A percentile compares a stretch with the other conserved stretches of the same genome.
phyloP scores from a whole-genome alignment of 495 filamentous ascomycete species.

The Podospora appendiculata region DNA sequence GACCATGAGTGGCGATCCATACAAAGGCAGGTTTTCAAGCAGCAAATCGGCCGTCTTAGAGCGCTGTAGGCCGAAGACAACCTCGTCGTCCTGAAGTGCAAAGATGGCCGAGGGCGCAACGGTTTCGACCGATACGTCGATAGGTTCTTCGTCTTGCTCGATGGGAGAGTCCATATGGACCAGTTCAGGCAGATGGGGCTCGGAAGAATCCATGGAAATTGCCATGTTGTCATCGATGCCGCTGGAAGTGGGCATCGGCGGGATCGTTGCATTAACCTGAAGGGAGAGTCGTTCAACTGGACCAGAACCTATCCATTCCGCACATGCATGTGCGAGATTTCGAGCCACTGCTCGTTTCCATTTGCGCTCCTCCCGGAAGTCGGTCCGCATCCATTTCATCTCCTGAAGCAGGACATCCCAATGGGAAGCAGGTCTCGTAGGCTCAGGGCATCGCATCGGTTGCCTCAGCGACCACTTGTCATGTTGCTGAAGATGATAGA shows the following conservation, averaged over 20 bases:
- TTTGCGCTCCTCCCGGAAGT: conserved; percentile 88
- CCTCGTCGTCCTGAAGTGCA: conserved; percentile 70
- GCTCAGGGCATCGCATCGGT: conserved; percentile 70
- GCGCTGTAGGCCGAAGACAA: conserved; percentile 68
- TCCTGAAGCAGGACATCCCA: conserved; percentile 82
- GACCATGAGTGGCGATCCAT: conserved; percentile 54
- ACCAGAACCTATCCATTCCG: conserved; percentile 63
- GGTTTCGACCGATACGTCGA: conserved; percentile 33
- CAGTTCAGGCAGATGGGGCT: conserved; percentile 58
- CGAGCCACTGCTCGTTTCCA: conserved; percentile 82
- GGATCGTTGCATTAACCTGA: conserved; percentile 53
- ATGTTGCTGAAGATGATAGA: conserved; percentile 80
- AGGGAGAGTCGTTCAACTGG: conserved; percentile 54
- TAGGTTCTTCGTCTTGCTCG: conserved; percentile 39
- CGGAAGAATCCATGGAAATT: conserved; percentile 15
- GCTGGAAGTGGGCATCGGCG: conserved; percentile 11
- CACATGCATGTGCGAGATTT: conserved; percentile 70
- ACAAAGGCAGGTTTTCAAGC: conserved; percentile 77
- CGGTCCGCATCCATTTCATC: conserved; percentile 95
- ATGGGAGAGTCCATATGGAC: conserved; percentile 46
- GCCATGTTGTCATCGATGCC: conserved; percentile 18
- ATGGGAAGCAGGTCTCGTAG: conserved; percentile 63
- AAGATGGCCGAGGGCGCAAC: conserved; percentile 72
- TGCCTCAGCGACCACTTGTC: conserved; percentile 90
- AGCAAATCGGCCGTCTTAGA: conserved; percentile 73